These are phyloP conservation scores for Penicillium coffeae DNA, from an alignment of 495 filamentous ascomycete species.

Conservation along the genomic window DNA sequence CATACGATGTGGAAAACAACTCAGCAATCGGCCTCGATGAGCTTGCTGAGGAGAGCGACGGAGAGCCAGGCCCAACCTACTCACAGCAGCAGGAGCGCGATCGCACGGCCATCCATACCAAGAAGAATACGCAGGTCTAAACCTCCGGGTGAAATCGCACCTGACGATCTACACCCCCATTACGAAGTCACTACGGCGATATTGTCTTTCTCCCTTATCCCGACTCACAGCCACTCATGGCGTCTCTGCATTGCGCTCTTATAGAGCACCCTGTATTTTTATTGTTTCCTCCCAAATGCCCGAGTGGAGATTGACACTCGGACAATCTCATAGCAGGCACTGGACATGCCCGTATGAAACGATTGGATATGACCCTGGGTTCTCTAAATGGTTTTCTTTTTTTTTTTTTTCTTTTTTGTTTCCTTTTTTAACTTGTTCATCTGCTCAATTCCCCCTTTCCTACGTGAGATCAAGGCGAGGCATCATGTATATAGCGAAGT, in stretches of 20 bases:
- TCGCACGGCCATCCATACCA: constrained; percentile 31
- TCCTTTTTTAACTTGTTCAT: constrained; percentile 10
- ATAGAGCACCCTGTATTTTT: constrained; percentile 31
- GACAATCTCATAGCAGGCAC: constrained; percentile 26
- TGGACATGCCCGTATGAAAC: constrained; percentile 33
- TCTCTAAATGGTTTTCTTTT: constrained; percentile 20
- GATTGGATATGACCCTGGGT: constrained; percentile 37
- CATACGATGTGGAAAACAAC: constrained; percentile 70
- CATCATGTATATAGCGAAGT: constrained; percentile 26
- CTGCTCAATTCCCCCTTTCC: background rate
- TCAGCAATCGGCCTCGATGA: constrained; percentile 63
- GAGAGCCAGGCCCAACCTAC: constrained; percentile 42
- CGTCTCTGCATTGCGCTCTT: constrained; percentile 10
- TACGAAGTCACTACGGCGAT: constrained; percentile 21
- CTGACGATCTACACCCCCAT: constrained; percentile 12
- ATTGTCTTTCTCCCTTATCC: constrained; percentile 16
- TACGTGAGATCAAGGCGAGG: constrained; percentile 11
- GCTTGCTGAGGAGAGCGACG: constrained; percentile 64
- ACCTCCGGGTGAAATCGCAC: constrained; percentile 1
- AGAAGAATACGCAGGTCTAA: constrained; percentile 37
- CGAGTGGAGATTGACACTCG: constrained; percentile 16
- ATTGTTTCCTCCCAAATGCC: constrained; percentile 31
- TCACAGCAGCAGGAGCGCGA: constrained; percentile 25
- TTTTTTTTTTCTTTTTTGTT: constrained; percentile 14
- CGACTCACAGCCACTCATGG: constrained; percentile 8